Base-by-base conservation (phyloP, 805 yeast species). In the Suhomyces sp. region DNA sequence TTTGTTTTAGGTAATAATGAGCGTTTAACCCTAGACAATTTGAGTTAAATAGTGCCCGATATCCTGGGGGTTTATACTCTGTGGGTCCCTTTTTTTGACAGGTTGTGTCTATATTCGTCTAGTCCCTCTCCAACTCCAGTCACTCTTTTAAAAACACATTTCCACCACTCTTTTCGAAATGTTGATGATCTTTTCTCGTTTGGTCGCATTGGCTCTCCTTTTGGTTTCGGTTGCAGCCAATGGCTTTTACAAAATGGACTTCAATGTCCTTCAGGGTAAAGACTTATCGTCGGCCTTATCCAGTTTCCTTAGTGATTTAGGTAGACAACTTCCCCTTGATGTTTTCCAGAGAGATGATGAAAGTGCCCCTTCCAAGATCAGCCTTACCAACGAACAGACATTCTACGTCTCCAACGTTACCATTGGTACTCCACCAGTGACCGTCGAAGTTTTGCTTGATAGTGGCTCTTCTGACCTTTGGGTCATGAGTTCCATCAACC, bases 381-480 rank as follows among this genome's bases (percentile, higher is more conserved):
- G 25, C 12, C 24, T 44, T 31, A 31, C 28, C 13, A 36, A 40
- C 25, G 25, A 47, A 22, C 40, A 37, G 20, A 25, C 42, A 8
- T 53, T 42, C 27, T 53, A 52, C 31, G 37, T 44, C 9, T 35
- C 50, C 12, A 33, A 38, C 12, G 19, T 53, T 8, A 18, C 40
- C 17, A 52, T 83, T 14, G 91, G 93, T 4, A 74, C 85, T 0
- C 72, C 80, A 1, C 50, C 65, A 1, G 82, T 81, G 47, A 54
- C 62, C n/a, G 63, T 82, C 5, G 65, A 64, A 7, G 77, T 82
- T 7, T 54, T 80, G 24, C 53, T 83, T n/a, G 93, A 83, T 50
- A 83, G 90, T 1, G 93, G 91, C 2, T 81, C 88, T 0, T 72
- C 85, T 0, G 91, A 83, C 53, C 58, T 84, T 15, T 82, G 87